Percentiles rank a stretch among this genome's conserved stretches.
Conservation (phyloP, 805 yeast species). For the Candida gorgasii region DNA sequence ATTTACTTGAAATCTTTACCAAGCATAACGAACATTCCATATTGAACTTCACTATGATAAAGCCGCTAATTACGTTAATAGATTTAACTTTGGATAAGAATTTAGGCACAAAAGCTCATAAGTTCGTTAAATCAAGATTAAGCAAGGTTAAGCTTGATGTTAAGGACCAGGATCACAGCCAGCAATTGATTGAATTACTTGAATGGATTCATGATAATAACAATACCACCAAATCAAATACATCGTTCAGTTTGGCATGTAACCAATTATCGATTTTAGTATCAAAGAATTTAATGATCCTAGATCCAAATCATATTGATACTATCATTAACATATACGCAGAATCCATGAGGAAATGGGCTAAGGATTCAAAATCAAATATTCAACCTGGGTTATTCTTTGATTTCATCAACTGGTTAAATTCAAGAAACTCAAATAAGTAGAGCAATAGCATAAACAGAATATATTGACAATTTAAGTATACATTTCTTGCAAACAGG, state of each 20-base stretch:
- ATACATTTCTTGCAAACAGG: constrained; percentile 10
- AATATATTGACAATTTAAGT: neutral
- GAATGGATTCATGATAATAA: constrained; percentile 44
- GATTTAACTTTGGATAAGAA: constrained; percentile 66
- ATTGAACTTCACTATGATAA: constrained; percentile 45
- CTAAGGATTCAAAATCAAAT: constrained; percentile 44
- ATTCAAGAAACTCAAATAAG: constrained; percentile 26
- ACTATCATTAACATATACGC: constrained; percentile 58
- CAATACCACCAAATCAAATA: constrained; percentile 33
- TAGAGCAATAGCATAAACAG: neutral
- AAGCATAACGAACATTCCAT: constrained; percentile 44
- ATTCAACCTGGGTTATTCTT: constrained; percentile 59
- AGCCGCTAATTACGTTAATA: constrained; percentile 62
- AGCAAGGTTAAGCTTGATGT: constrained; percentile 46
- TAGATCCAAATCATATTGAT: constrained; percentile 39
- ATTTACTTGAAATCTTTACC: constrained; percentile 66
- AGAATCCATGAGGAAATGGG: constrained; percentile 62
- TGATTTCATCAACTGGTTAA: constrained; percentile 81
- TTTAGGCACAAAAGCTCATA: constrained; percentile 74
- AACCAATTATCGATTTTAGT: constrained; percentile 67
- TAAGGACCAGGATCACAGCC: constrained; percentile 15
- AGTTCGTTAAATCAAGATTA: constrained; percentile 60
- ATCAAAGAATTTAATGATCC: constrained; percentile 51
- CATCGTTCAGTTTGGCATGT: constrained; percentile 56
- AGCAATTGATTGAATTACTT: constrained; percentile 29